These are phyloP conservation scores for Papiliotrema nemorosa DNA, from an alignment of 1,284 basidiomycete species.

Conservation along the genomic window DNA sequence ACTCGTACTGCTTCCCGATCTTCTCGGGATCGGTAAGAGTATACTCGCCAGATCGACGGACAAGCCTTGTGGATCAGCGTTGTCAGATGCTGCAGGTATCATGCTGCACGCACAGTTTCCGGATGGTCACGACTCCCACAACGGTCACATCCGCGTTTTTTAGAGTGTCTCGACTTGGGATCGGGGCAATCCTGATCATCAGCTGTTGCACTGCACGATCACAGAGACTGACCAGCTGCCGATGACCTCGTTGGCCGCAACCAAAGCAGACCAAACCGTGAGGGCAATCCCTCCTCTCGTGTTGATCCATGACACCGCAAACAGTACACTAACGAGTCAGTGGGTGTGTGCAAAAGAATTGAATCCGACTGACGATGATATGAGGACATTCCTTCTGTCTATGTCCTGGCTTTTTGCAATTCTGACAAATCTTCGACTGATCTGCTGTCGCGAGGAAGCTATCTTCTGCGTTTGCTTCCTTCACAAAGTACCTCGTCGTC, in stretches of 20 bases:
- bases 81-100: too few relatives aligned
- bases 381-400: conserved; percentile 33
- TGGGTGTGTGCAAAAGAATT: too few relatives aligned
- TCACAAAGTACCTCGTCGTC: conserved; percentile 35
- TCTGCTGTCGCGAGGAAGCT: conserved; percentile 41
- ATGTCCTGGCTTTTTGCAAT: conserved; percentile 43
- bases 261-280: conserved; percentile 78
- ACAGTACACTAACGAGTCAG: conserved; percentile 79
- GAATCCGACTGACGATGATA: conserved; percentile 30
- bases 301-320: conserved; percentile 81
- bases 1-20: conserved; percentile 56
- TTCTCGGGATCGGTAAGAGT: conserved; percentile 65
- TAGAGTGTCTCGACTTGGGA: conserved; percentile 49
- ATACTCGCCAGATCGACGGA: conserved; percentile 81
- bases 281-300: conserved; percentile 75
- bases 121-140: conserved; percentile 70
- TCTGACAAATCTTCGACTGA: conserved; percentile 36
- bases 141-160: conserved; percentile 60
- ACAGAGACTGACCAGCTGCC: conserved; percentile 57
- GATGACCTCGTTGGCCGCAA: conserved; percentile 83
- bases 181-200: conserved; percentile 68
- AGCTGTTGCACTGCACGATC: background rate
- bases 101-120: conserved; percentile 58
- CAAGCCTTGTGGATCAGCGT: conserved; percentile 61
- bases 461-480: conserved; percentile 25